A percentile compares a stretch with the other conserved stretches of the same genome.
Evolutionary conservation across 257 asterid genomes (phyloP).

Genomic region (Lycium barbarum): DNA sequence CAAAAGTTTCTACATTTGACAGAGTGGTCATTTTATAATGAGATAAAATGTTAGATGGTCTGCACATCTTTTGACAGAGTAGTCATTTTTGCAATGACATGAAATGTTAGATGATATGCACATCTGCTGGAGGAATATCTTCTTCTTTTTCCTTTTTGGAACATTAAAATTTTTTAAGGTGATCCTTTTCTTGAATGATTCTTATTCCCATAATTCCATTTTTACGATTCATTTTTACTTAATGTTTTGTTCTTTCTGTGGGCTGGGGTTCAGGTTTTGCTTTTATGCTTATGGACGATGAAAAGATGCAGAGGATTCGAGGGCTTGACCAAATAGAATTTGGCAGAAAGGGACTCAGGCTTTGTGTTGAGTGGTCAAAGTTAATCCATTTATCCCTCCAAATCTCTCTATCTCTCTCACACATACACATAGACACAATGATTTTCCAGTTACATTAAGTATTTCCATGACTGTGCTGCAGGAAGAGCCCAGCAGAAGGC

Average conservation of each 20-base stretch:
- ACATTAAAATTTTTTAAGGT: not conserved
- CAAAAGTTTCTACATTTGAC: slow-evolving; percentile 48
- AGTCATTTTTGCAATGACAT: slow-evolving; percentile 33
- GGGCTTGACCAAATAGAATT: slow-evolving; percentile 69
- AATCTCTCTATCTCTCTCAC: not conserved
- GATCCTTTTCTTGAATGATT: slow-evolving; percentile 34
- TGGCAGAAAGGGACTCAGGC: slow-evolving; percentile 76
- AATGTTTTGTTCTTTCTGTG: not conserved
- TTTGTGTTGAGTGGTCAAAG: slow-evolving; percentile 89
- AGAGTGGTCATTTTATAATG: slow-evolving; percentile 40
- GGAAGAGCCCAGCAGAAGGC: slow-evolving; percentile 67
- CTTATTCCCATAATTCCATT: not conserved
- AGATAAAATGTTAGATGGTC: slow-evolving; percentile 46
- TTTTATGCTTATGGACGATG: slow-evolving; percentile 78
- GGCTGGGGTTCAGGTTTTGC: slow-evolving; percentile 38
- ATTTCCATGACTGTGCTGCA: slow-evolving; percentile 35
- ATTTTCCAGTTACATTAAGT: not conserved
- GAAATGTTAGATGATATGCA: slow-evolving; percentile 26
- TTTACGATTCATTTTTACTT: not conserved
- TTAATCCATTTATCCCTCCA: slow-evolving; percentile 36
- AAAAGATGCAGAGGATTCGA: slow-evolving; percentile 82
- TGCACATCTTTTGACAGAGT: slow-evolving; percentile 35
- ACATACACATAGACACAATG: not conserved
- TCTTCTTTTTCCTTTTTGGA: not conserved
- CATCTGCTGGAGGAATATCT: slow-evolving; percentile 30